A percentile compares a stretch with the other conserved stretches of the same genome.
Evolutionary conservation across 2,329 filamentous ascomycete genomes (phyloP).

Genomic region (Aspergillus fischeri): DNA sequence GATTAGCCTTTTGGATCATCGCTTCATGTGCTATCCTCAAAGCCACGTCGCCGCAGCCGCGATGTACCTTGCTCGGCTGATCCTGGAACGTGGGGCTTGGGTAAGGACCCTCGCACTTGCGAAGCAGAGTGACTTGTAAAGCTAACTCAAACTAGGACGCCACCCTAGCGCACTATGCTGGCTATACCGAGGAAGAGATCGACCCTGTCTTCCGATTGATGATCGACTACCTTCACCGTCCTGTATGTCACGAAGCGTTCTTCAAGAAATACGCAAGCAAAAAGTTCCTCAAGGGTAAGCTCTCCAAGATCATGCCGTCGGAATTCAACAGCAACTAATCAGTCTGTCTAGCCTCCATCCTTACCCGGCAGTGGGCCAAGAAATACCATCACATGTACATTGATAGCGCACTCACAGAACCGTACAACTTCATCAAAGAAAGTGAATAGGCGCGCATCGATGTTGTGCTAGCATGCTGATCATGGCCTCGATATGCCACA

Average conservation of each 20-base stretch:
- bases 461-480: slow-evolving; percentile 24
- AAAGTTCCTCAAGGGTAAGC: slow-evolving; percentile 94
- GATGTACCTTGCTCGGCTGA: slow-evolving; percentile 91
- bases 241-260: slow-evolving; percentile 91
- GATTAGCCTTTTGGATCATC: slow-evolving; percentile 91
- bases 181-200: slow-evolving; percentile 89
- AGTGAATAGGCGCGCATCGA: slow-evolving; percentile 25
- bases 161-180: slow-evolving; percentile 84
- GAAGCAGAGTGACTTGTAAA: slow-evolving; percentile 10
- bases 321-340: slow-evolving; percentile 16
- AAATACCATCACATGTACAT: slow-evolving; percentile 53
- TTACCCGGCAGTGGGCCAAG: slow-evolving; percentile 91
- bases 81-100: slow-evolving; percentile 88
- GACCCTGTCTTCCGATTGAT: slow-evolving; percentile 88
- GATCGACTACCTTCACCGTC: slow-evolving; percentile 91
- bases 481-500: slow-evolving; percentile 15
- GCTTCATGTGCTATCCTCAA: slow-evolving; percentile 84
- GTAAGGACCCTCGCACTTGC: slow-evolving; percentile 47
- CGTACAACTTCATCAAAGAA: slow-evolving; percentile 31
- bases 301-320: background rate
- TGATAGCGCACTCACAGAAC: slow-evolving; percentile 27
- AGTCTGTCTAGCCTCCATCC: slow-evolving; percentile 67
- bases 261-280: slow-evolving; percentile 99
- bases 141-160: slow-evolving; percentile 56
- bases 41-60: slow-evolving; percentile 87